Evolutionary conservation across 2,329 filamentous ascomycete species (phyloP).

Genomic region (Fusarium algeriense): DNA sequence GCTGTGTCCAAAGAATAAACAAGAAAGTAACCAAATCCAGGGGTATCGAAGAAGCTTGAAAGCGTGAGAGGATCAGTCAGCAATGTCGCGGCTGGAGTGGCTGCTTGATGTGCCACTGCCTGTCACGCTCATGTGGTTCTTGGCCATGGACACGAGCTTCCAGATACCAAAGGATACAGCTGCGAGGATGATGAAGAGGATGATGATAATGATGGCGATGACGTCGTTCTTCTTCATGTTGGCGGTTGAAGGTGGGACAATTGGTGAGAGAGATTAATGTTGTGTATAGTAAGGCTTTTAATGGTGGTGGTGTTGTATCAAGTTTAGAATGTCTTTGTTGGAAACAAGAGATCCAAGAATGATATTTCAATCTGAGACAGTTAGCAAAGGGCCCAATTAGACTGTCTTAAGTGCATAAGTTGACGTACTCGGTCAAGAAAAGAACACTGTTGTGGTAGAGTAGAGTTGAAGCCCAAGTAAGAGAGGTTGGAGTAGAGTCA

Average conservation of each 20-base stretch:
- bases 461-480: constrained; percentile 3
- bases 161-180: constrained; percentile 74
- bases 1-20: constrained; percentile 25
- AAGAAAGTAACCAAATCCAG: constrained; percentile 15
- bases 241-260: constrained; percentile 44
- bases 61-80: constrained; percentile 19
- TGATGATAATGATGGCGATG: constrained; percentile 76
- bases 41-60: constrained; percentile 19
- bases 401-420: neutral
- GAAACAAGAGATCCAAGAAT: neutral
- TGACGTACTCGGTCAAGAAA: constrained; percentile 8
- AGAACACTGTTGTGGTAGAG: neutral
- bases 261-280: neutral
- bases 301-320: neutral
- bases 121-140: constrained; percentile 57
- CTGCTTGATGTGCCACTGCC: constrained; percentile 45
- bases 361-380: constrained; percentile 20
- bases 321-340: neutral
- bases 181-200: constrained; percentile 73
- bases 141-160: constrained; percentile 67
- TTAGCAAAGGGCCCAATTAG: constrained; percentile 1
- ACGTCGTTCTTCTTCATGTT: constrained; percentile 74
- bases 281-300: constrained; percentile 1
- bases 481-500: constrained; percentile 5
- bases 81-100: constrained; percentile 32